phyloP scores from a whole-genome alignment of 2,329 filamentous ascomycete species.

The Colletotrichum sp. region DNA sequence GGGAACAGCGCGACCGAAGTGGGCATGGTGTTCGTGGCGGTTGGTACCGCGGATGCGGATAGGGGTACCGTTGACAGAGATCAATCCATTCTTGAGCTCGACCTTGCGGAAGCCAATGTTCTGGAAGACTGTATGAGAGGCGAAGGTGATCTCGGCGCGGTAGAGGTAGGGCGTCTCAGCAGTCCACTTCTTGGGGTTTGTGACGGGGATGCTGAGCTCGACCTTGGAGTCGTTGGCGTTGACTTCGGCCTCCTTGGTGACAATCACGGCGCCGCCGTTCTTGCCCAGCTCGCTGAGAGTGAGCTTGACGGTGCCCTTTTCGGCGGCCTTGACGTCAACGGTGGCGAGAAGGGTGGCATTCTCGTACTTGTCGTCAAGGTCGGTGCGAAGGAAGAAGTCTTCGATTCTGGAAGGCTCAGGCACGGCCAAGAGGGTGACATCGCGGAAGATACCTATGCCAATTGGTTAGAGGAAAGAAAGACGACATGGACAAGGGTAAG shows the following conservation, averaged over 20 bases:
- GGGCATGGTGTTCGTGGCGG: constrained; percentile 73
- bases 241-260: constrained; percentile 28
- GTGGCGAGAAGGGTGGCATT: constrained; percentile 55
- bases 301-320: constrained; percentile 41
- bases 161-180: constrained; percentile 71
- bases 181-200: constrained; percentile 69
- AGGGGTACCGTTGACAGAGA: constrained; percentile 66
- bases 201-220: constrained; percentile 49
- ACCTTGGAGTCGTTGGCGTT: constrained; percentile 32
- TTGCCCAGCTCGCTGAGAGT: constrained; percentile 44
- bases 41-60: constrained; percentile 70
- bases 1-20: constrained; percentile 66
- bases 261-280: constrained; percentile 36
- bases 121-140: constrained; percentile 50
- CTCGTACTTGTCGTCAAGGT: constrained; percentile 56
- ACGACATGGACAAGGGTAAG: neutral
- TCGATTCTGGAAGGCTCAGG: constrained; percentile 56
- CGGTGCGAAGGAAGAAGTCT: constrained; percentile 61
- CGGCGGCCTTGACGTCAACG: constrained; percentile 43
- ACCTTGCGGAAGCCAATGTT: constrained; percentile 68
- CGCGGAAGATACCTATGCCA: constrained; percentile 63
- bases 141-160: constrained; percentile 49
- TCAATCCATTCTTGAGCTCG: constrained; percentile 63
- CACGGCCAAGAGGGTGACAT: constrained; percentile 66
- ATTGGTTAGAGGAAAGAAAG: neutral